Percentiles rank a stretch among this genome's conserved stretches.
Conservation (phyloP, 1,284 basidiomycete genomes). For the Ceratobasidium sp. region DNA sequence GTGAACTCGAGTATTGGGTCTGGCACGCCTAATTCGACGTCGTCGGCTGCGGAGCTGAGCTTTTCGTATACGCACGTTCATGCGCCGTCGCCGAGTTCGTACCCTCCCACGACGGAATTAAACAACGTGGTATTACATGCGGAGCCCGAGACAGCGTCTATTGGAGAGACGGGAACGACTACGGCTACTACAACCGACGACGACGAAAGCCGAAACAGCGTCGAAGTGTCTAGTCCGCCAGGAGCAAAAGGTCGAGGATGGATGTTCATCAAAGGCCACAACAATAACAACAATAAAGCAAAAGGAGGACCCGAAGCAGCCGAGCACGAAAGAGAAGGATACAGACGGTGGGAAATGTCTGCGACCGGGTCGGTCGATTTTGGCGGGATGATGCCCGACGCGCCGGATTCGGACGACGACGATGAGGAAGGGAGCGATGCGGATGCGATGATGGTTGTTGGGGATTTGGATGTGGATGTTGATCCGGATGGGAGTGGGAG, state of each 20-base stretch:
- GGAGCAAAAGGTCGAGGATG: conserved; percentile 48
- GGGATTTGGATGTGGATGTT: conserved; percentile 39
- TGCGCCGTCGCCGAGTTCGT: conserved; percentile 81
- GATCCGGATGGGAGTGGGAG: conserved; percentile 50
- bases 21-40: conserved; percentile 43
- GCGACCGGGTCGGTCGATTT: conserved; percentile 70
- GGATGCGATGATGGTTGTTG: conserved; percentile 35
- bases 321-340: conserved; percentile 49
- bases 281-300: conserved; percentile 54
- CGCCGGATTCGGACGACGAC: conserved; percentile 72
- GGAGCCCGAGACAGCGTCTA: conserved; percentile 71
- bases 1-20: conserved; percentile 17
- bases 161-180: conserved; percentile 55
- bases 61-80: conserved; percentile 87
- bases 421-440: conserved; percentile 55
- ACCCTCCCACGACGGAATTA: conserved; percentile 64
- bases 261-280: conserved; percentile 47
- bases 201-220: conserved; percentile 52
- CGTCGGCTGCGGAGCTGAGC: conserved; percentile 70
- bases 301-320: conserved; percentile 55
- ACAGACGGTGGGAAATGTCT: conserved; percentile 55
- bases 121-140: conserved; percentile 61
- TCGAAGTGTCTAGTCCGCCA: conserved; percentile 53
- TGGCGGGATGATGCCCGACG: conserved; percentile 79
- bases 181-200: conserved; percentile 15